phyloP scores from a whole-genome alignment of 2,329 filamentous ascomycete genomes.

The Fusarium tupiense region DNA sequence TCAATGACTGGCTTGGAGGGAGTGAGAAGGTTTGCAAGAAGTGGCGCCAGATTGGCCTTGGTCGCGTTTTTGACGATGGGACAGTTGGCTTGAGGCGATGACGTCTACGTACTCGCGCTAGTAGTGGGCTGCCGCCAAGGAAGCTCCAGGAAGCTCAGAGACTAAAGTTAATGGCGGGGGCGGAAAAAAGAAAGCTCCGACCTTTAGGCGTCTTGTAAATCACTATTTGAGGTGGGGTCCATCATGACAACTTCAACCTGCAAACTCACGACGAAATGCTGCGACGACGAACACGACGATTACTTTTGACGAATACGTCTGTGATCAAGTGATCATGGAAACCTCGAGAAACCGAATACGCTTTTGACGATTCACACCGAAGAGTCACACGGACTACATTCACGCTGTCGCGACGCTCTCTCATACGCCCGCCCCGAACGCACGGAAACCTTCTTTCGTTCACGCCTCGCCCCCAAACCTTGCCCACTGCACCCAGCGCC shows the following conservation, averaged over 20 bases:
- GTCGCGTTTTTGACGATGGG: conserved; percentile 24
- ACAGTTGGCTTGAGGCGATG: conserved; percentile 32
- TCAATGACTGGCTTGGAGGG: background rate
- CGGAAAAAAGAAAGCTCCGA: conserved; percentile 32
- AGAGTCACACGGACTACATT: background rate
- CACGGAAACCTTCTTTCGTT: background rate
- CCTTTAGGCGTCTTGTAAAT: background rate
- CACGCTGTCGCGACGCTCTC: background rate
- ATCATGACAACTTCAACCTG: background rate
- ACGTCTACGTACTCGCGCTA: conserved; percentile 37
- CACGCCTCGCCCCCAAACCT: background rate
- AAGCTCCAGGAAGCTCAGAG: conserved; percentile 1
- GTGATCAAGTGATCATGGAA: conserved; percentile 4
- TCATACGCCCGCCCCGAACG: background rate
- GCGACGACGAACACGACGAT: background rate
- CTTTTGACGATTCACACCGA: background rate
- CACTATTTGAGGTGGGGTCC: conserved; percentile 6
- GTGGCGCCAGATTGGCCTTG: conserved; percentile 13
- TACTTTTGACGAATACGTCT: too few relatives aligned
- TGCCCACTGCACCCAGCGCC: background rate
- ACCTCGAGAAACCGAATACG: too few relatives aligned
- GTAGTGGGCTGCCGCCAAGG: conserved; percentile 25
- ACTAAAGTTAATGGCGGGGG: background rate
- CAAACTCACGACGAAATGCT: background rate
- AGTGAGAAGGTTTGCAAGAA: background rate